Evolutionary conservation across 2,329 filamentous ascomycete species (phyloP).

Genomic region (Corinectria fuckeliana): DNA sequence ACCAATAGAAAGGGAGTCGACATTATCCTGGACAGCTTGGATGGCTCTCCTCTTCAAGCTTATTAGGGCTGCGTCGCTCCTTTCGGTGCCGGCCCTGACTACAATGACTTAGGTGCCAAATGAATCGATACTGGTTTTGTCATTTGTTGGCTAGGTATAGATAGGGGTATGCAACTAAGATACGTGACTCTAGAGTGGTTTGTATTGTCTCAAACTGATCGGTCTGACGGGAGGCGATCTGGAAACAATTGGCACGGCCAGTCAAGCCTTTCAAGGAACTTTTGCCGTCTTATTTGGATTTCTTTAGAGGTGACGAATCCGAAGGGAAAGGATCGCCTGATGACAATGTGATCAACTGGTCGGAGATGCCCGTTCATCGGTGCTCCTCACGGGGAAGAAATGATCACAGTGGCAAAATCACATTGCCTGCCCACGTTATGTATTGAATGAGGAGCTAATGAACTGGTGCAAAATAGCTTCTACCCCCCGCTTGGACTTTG

Average conservation of each 20-base stretch:
- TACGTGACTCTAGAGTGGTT: not conserved
- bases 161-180: not conserved
- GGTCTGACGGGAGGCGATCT: not conserved
- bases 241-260: not conserved
- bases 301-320: not conserved
- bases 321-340: conserved; percentile 5
- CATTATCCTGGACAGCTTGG: conserved; percentile 40
- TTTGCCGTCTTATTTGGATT: not conserved
- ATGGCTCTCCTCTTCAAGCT: conserved; percentile 37
- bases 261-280: not conserved
- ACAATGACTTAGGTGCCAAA: conserved; percentile 16
- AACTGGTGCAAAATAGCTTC: not conserved
- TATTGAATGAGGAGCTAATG: not conserved
- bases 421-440: not conserved
- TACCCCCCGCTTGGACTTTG: not conserved
- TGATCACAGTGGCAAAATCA: conserved; percentile 3
- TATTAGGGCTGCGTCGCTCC: conserved; percentile 41
- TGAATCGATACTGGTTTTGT: conserved; percentile 5
- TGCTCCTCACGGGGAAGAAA: conserved; percentile 13
- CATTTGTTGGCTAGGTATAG: not conserved
- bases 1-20: conserved; percentile 41
- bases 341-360: not conserved
- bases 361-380: not conserved
- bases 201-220: not conserved
- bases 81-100: conserved; percentile 18